A percentile compares a stretch with the other conserved stretches of the same genome.
These are phyloP conservation scores for Kwoniella bestiolae DNA, from an alignment of 768 basidiomycete genomes.

Conservation along the genomic window DNA sequence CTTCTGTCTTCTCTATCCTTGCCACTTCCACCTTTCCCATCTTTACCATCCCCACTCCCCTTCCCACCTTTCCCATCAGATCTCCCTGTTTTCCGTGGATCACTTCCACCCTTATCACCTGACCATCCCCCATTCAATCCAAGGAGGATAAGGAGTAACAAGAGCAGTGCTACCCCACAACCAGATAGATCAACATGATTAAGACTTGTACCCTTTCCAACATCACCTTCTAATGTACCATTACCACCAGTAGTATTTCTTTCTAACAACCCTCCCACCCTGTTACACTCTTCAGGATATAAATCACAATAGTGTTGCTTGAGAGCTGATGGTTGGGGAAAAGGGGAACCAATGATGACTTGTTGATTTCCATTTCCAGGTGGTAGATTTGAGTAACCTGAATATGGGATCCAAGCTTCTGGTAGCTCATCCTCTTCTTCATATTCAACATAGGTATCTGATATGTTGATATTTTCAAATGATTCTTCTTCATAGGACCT, in stretches of 20 bases:
- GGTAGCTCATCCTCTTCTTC: conserved; percentile 11
- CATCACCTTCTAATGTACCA: neutral
- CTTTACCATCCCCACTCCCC: neutral
- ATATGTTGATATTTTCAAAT: conserved; percentile 11
- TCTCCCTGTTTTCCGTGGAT: neutral
- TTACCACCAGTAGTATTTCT: conserved; percentile 2
- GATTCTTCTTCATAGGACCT: conserved; percentile 2
- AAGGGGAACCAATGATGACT: conserved; percentile 31
- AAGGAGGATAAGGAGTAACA: conserved; percentile 30
- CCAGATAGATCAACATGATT: conserved; percentile 29
- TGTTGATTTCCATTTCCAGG: conserved; percentile 22
- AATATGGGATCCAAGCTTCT: conserved; percentile 34
- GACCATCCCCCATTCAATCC: conserved; percentile 34
- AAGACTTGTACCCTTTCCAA: conserved; percentile 6
- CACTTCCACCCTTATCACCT: neutral
- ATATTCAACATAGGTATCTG: conserved; percentile 15
- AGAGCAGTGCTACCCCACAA: conserved; percentile 28
- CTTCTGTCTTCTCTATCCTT: neutral
- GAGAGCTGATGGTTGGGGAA: conserved; percentile 24
- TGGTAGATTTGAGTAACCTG: neutral
- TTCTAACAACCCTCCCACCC: conserved; percentile 1
- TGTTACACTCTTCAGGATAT: conserved; percentile 27
- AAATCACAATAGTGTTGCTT: conserved; percentile 33
- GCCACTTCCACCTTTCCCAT: conserved; percentile 5
- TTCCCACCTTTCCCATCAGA: neutral